phyloP scores from a whole-genome alignment of 225 moss, liverwort and hornwort species.

The Sphagnum contortum region DNA sequence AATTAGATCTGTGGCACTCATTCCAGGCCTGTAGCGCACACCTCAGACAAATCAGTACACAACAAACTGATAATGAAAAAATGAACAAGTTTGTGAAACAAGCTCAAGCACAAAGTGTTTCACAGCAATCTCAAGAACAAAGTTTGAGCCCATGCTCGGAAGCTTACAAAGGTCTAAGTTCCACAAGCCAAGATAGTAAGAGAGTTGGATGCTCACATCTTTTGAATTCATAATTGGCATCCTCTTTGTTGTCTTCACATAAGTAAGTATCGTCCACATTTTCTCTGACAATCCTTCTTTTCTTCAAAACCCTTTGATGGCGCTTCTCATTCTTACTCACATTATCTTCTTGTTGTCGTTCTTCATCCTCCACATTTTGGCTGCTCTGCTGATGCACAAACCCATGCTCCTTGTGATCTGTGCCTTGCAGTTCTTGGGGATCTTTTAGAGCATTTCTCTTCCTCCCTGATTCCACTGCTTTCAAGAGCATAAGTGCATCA shows the following conservation, averaged over 20 bases:
- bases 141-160: too few species aligned
- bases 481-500: conserved; percentile 72
- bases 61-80: too few species aligned
- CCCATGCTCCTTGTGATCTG: conserved; percentile 1
- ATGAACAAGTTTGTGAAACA: too few species aligned
- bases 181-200: too few species aligned
- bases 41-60: too few species aligned
- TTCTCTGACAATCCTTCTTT: conserved; percentile 21
- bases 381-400: conserved; percentile 27
- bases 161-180: too few species aligned
- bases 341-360: conserved; percentile 3
- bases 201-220: conserved; percentile 14
- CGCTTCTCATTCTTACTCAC: not conserved
- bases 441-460: conserved; percentile 11
- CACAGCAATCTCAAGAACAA: too few species aligned
- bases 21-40: too few species aligned
- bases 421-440: conserved; percentile 14
- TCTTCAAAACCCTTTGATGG: conserved; percentile 12
- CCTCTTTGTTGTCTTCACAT: conserved; percentile 67
- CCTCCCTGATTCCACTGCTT: conserved; percentile 20
- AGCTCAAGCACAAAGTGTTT: too few species aligned
- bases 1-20: too few species aligned
- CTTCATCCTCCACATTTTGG: conserved; percentile 29
- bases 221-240: conserved; percentile 43
- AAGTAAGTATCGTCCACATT: conserved; percentile 45